phyloP scores from a whole-genome alignment of 2,329 filamentous ascomycete species.

The Xylariaceae sp. region DNA sequence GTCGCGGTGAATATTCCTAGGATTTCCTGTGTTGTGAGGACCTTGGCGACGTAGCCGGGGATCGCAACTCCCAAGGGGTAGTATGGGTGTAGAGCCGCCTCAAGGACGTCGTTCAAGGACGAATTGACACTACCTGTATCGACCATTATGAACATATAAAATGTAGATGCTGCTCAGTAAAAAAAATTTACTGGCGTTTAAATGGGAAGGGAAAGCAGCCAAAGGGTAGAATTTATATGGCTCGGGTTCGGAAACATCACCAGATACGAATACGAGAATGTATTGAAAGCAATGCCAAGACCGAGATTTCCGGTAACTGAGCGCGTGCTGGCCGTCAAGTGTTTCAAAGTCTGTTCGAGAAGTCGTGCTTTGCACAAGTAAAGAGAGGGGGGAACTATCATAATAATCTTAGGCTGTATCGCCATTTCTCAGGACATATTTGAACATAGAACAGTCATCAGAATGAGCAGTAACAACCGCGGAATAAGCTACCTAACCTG shows the following conservation, averaged over 20 bases:
- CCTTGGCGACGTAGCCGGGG: slow-evolving; percentile 70
- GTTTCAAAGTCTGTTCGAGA: too few relatives aligned
- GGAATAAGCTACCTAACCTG: too few relatives aligned
- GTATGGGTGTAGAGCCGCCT: slow-evolving; percentile 57
- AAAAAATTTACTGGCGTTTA: neutral
- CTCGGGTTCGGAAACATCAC: neutral
- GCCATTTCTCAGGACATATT: too few relatives aligned
- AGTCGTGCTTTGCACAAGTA: too few relatives aligned
- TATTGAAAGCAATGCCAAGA: too few relatives aligned
- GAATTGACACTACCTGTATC: neutral
- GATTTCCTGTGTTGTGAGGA: slow-evolving; percentile 63
- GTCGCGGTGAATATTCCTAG: slow-evolving; percentile 65
- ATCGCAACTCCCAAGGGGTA: slow-evolving; percentile 71
- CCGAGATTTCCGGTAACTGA: too few relatives aligned
- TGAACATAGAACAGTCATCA: too few relatives aligned
- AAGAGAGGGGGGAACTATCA: too few relatives aligned
- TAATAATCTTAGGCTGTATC: too few relatives aligned
- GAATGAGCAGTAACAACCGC: too few relatives aligned
- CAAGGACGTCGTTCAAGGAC: neutral
- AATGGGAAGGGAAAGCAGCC: neutral
- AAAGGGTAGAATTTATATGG: neutral
- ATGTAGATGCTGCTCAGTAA: neutral
- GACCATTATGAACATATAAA: neutral
- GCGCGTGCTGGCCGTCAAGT: too few relatives aligned
- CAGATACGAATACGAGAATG: slow-evolving; percentile 21